Evolutionary conservation across 306 rosid genomes (phyloP), one percentile per base, ranked within the genome.

Genomic region (Styphnolobium japonicum): DNA sequence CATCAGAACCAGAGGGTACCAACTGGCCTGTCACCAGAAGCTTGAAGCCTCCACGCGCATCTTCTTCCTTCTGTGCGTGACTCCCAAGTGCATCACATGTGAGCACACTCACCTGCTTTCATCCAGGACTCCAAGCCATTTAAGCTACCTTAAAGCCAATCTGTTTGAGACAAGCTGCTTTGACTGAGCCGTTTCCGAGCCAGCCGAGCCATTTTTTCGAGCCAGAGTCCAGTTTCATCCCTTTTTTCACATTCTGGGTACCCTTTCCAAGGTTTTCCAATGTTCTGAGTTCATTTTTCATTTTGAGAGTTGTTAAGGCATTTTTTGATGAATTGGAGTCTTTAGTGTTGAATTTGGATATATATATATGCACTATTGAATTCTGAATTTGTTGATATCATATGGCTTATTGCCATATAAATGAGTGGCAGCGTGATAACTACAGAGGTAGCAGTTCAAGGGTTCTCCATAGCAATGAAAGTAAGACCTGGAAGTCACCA

Each of bases 371-470:
- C 46, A 36, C 18, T 2, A 40, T 12, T 42, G 25, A 55, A n/a
- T 31, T 40, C 10, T 31, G 53, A 67, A 67, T 53, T 15, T 14
- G 51, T 60, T 42, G 52, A 70, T 58, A 69, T 56, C 56, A 34
- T 40, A 42, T 37, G 65, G n/a, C 55, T 55, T 55, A 18, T 78
- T 37, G 15, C 16, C 81, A 78, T 52, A 22, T 56, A 78, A 39
- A 40, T 52, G 49, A 45, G 63, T 18, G 22, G 40, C 3, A 22
- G 4, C 16, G 22, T 10, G 34, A 56, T 56, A 22, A 33, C 63
- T 23, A 56, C 34, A 23, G 34, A 56, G 63, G 34, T 22, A 23
- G 33, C 11, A 23, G 15, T 23, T 56, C 23, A 25, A 22, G 63
- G 29, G 33, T 10, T 22, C 8, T 56, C 48, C 5, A 43, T 43